Evolutionary conservation across 2,329 filamentous ascomycete genomes (phyloP).

Genomic region (Stylonectria norvegica): DNA sequence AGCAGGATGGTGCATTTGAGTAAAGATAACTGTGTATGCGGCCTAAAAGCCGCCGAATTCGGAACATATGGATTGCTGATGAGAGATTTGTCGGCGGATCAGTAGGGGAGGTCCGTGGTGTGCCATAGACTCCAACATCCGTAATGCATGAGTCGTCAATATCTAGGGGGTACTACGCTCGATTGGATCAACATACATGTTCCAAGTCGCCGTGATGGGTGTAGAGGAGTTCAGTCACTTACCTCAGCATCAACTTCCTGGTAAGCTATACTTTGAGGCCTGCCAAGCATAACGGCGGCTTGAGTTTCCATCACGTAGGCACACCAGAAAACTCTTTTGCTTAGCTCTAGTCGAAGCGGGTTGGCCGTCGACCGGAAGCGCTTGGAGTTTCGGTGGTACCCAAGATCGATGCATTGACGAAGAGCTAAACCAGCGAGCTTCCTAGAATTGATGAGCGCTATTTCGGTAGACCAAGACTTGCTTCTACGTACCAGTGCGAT

Average conservation of each 20-base stretch:
- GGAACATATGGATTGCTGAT: not conserved
- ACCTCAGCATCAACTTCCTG: slow-evolving; percentile 1
- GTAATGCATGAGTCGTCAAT: slow-evolving; percentile 1
- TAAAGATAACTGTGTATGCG: slow-evolving; percentile 6
- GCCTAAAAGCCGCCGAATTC: slow-evolving; percentile 1
- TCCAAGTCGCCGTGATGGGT: not conserved
- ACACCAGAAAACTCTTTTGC: slow-evolving; percentile 11
- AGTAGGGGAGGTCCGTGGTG: not conserved
- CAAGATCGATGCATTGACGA: slow-evolving; percentile 13
- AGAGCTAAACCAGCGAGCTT: slow-evolving; percentile 9
- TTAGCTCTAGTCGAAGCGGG: slow-evolving; percentile 5
- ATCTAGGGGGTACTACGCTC: not conserved
- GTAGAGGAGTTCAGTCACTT: too few relatives aligned
- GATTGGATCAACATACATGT: not conserved
- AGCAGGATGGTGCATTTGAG: not conserved
- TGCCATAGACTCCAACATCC: not conserved
- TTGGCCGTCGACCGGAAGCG: not conserved
- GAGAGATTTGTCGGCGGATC: not conserved
- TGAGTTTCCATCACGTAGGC: slow-evolving; percentile 6
- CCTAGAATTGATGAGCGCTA: slow-evolving; percentile 2
- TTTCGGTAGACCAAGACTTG: too few relatives aligned
- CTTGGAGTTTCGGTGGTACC: slow-evolving; percentile 8
- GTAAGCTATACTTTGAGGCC: not conserved
- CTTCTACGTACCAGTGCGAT: slow-evolving; percentile 6
- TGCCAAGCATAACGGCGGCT: slow-evolving; percentile 5